Conservation (phyloP, 192 early-diverging fungal genomes). For the Podila clonocystis region DNA sequence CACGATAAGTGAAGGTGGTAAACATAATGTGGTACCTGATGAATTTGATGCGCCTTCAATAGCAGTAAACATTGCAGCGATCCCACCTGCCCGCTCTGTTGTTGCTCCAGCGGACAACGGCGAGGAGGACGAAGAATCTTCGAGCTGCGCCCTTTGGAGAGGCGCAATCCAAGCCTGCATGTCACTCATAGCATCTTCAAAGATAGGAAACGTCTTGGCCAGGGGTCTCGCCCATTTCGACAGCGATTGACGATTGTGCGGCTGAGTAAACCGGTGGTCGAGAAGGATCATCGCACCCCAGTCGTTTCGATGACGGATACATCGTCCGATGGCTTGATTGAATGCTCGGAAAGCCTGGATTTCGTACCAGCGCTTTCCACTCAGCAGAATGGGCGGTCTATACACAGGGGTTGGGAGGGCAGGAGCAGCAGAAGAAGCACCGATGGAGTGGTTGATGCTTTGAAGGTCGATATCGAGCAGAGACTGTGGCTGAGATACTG, state of each 20-base stretch:
- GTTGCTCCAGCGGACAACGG: neutral
- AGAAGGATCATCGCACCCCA: slow-evolving; percentile 74
- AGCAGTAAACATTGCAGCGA: too few relatives aligned
- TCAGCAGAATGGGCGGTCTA: slow-evolving; percentile 12
- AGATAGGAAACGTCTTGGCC: slow-evolving; percentile 32
- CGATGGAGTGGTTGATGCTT: slow-evolving; percentile 15
- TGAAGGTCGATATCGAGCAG: slow-evolving; percentile 16
- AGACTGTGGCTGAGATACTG: neutral
- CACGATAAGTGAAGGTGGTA: too few relatives aligned
- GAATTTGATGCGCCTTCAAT: too few relatives aligned
- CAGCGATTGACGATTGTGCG: slow-evolving; percentile 57
- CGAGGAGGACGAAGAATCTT: neutral
- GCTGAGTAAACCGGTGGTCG: slow-evolving; percentile 61
- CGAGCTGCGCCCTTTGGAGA: neutral
- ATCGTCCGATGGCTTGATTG: slow-evolving; percentile 69
- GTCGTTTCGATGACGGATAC: slow-evolving; percentile 68
- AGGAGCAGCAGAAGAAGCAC: neutral
- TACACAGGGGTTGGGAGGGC: neutral
- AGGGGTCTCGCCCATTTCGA: slow-evolving; percentile 74
- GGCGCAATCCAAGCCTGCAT: slow-evolving; percentile 20
- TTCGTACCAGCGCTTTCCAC: slow-evolving; percentile 68
- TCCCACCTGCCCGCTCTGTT: too few relatives aligned
- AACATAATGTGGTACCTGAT: too few relatives aligned
- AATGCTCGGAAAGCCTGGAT: slow-evolving; percentile 72
- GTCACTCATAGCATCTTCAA: slow-evolving; percentile 39